Evolutionary conservation across 176 grass and related monocot species (phyloP).

Genomic region (Aegilops speltoides): DNA sequence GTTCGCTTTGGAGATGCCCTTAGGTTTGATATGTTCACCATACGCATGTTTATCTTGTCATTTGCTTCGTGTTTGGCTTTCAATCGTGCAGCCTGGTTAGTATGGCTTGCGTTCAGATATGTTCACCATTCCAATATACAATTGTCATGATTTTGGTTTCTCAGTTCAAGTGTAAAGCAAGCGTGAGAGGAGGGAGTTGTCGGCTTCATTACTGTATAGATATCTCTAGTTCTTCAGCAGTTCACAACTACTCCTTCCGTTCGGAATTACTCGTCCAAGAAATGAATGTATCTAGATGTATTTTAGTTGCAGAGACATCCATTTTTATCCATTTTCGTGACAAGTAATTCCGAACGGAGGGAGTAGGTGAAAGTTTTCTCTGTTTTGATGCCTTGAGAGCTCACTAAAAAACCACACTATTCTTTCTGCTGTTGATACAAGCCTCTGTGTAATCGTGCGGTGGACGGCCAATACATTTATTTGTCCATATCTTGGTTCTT

Average conservation of each 20-base stretch:
- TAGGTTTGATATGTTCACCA: background rate
- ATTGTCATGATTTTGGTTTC: background rate
- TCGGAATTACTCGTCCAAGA: no score
- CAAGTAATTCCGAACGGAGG: no score
- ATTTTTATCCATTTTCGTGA: no score
- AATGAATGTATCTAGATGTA: no score
- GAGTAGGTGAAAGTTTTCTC: background rate
- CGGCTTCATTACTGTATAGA: no score
- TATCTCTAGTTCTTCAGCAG: no score
- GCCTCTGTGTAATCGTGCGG: slow-evolving; percentile 29
- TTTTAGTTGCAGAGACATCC: no score
- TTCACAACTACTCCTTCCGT: no score
- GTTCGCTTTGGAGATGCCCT: no score
- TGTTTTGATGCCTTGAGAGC: background rate
- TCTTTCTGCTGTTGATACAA: slow-evolving; percentile 31
- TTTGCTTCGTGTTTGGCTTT: background rate
- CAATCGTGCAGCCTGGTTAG: background rate
- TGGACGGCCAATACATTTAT: slow-evolving; percentile 13
- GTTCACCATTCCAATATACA: background rate
- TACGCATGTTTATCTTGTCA: background rate
- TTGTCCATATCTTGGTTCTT: slow-evolving; percentile 37
- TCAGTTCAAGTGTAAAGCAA: no score
- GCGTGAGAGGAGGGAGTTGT: no score
- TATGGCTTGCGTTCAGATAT: background rate
- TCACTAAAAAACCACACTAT: slow-evolving; percentile 27